Evolutionary conservation across 306 rosid genomes (phyloP), one percentile per base, ranked within the genome.

Genomic region (Corylus heterophylla): DNA sequence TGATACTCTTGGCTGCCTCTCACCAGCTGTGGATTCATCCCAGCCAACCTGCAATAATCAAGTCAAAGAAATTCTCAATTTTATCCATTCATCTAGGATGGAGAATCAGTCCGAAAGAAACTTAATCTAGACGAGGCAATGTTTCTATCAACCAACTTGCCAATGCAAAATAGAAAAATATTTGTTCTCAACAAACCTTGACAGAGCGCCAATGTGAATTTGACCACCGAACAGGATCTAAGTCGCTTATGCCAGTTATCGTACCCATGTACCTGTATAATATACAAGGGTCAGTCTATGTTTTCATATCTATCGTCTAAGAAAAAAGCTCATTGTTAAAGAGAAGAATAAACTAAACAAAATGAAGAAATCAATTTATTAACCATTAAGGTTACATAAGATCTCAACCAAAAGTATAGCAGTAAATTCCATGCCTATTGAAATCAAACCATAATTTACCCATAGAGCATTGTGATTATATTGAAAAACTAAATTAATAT

Each of bases 11-110:
- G 99, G 98, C 81, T 95, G 99, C 82, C 96, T 91, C 75, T 95
- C 99, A 63, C 98, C 99, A 14, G 99, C 98, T 3, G 99, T 93
- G 42, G 99, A 95, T 84, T 95, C 99, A 78, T 95, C 99, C 99
- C 99, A 95, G 58, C 99, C 99, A 79, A 95, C 99, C 99, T 95
- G 86, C 86, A 88, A 73, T 78, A 0, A 50, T 47, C 71, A 81
- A 78, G 70, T 42, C 73, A 71, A 64, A 25, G 17, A 44, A 69
- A 16, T 78, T 70, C 4, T 56, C 55, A 66, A 27, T 18, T 45
- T 39, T 14, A 31, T 27, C 35, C 77, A 59, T 67, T 31, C 13
- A 37, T 18, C 18, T 13, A 72, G 50, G 17, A 59, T 25, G 14
- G 74, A 71, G 67, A 81, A 69, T 73, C 59, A 45, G 12, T 29